phyloP scores from a whole-genome alignment of 2,329 filamentous ascomycete genomes.

The Clonostachys rhizophaga region DNA sequence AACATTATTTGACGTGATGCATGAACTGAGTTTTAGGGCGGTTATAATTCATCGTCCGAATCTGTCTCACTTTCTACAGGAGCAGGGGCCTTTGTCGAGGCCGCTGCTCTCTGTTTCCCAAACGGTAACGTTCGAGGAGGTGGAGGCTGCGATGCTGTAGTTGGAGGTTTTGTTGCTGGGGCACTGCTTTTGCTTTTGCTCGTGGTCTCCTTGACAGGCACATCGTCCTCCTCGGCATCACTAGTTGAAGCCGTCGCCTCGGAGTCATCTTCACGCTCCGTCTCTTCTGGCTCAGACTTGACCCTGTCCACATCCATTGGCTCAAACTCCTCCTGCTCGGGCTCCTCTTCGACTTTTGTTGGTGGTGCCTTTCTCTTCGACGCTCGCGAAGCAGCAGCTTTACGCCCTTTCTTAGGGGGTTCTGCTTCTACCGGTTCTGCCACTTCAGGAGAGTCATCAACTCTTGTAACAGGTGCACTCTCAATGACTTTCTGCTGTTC shows the following conservation, averaged over 20 bases:
- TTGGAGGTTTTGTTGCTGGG: constrained; percentile 1
- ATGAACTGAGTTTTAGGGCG: not conserved
- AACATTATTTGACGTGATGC: not conserved
- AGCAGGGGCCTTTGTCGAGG: constrained; percentile 9
- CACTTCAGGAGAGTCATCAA: constrained; percentile 12
- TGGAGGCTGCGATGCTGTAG: constrained; percentile 19
- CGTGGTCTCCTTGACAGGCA: constrained; percentile 12
- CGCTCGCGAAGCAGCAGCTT: constrained; percentile 28
- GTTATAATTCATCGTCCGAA: constrained; percentile 52
- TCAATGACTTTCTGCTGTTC: constrained; percentile 63
- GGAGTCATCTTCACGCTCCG: constrained; percentile 31
- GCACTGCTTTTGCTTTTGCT: constrained; percentile 6
- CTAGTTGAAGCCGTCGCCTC: constrained; percentile 35
- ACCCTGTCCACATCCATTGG: constrained; percentile 50
- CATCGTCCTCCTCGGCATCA: constrained; percentile 28
- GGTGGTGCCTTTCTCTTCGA: constrained; percentile 45
- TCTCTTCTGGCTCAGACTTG: constrained; percentile 27
- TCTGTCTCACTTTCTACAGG: constrained; percentile 40
- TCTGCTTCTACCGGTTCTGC: constrained; percentile 6
- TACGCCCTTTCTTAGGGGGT: constrained; percentile 14
- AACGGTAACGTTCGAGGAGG: constrained; percentile 39
- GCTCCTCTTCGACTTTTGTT: constrained; percentile 16
- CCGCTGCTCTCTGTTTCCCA: constrained; percentile 23
- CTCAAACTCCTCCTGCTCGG: constrained; percentile 40
- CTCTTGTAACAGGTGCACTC: constrained; percentile 8